These are phyloP conservation scores for Neocucurbitaria cava DNA, from an alignment of 2,329 filamentous ascomycete species.

Conservation along the genomic window DNA sequence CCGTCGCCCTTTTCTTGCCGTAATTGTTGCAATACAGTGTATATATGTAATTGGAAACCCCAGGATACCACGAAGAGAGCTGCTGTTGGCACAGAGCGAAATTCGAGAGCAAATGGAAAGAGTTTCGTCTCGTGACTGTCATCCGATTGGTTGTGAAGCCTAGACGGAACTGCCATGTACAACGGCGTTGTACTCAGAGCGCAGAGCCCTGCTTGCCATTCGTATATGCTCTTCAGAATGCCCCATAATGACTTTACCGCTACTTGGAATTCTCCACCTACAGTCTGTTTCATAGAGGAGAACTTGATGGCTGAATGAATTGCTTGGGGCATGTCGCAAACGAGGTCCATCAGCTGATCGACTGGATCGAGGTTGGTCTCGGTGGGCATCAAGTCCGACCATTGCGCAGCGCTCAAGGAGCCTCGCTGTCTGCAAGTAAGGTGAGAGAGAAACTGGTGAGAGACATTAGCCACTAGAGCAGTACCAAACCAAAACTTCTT, in stretches of 20 bases:
- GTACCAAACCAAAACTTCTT: neutral
- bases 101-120: constrained; percentile 9
- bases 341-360: neutral
- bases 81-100: constrained; percentile 5
- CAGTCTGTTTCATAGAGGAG: no score
- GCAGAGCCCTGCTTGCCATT: no score
- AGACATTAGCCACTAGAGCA: constrained; percentile 6
- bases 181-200: no score
- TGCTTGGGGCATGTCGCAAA: no score
- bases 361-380: neutral
- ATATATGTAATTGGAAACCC: no score
- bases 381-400: neutral
- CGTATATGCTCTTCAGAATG: no score
- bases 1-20: no score
- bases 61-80: neutral
- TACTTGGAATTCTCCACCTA: no score
- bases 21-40: no score
- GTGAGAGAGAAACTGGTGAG: constrained; percentile 4
- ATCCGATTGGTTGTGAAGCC: constrained; percentile 5
- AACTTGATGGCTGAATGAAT: no score
- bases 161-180: neutral
- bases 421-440: neutral
- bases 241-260: no score
- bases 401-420: neutral
- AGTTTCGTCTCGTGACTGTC: constrained; percentile 1